phyloP scores from a whole-genome alignment of 805 yeast species.

The Metschnikowia borealis region DNA sequence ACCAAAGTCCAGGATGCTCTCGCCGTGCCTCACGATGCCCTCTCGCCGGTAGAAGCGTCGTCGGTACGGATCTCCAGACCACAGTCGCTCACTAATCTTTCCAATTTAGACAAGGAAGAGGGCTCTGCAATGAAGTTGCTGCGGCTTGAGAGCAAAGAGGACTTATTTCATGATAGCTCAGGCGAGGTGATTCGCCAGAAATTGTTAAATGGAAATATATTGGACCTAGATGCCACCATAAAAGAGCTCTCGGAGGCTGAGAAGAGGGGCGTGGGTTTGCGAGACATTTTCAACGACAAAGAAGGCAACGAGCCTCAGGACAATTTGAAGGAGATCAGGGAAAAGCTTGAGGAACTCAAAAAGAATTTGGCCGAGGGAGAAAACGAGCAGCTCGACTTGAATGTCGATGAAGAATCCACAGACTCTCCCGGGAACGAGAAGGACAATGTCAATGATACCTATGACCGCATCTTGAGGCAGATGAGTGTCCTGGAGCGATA shows the following conservation, averaged over 20 bases:
- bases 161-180: slow-evolving; percentile 16
- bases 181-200: slow-evolving; percentile 40
- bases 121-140: slow-evolving; percentile 38
- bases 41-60: slow-evolving; percentile 8
- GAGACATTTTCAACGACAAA: slow-evolving; percentile 16
- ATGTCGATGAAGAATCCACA: not conserved
- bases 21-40: slow-evolving; percentile 4
- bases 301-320: not conserved
- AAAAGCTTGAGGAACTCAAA: slow-evolving; percentile 8
- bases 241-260: slow-evolving; percentile 29
- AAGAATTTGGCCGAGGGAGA: slow-evolving; percentile 2
- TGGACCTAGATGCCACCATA: slow-evolving; percentile 33
- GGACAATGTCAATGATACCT: not conserved
- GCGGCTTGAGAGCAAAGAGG: slow-evolving; percentile 17
- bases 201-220: slow-evolving; percentile 27
- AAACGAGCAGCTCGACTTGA: not conserved
- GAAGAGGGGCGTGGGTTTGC: slow-evolving; percentile 30
- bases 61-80: slow-evolving; percentile 15
- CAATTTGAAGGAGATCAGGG: slow-evolving; percentile 7
- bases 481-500: slow-evolving; percentile 1
- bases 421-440: not conserved
- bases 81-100: slow-evolving; percentile 26
- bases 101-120: slow-evolving; percentile 36
- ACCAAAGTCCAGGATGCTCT: slow-evolving; percentile 4
- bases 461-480: slow-evolving; percentile 2